phyloP scores from a whole-genome alignment of 257 asterid genomes.

The Capsicum rhomboideum region DNA sequence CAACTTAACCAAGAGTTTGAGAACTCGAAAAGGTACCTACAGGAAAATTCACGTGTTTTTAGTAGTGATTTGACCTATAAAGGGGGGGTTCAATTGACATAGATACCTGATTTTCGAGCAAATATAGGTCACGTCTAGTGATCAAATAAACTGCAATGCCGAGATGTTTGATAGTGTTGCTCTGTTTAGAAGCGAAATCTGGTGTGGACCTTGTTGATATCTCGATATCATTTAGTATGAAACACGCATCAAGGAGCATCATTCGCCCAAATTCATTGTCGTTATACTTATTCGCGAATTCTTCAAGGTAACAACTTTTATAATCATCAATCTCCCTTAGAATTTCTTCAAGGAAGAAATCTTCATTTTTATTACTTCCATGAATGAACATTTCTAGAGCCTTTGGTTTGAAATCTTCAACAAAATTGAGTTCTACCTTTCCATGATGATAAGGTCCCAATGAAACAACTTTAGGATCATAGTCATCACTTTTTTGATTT shows the following conservation, averaged over 20 bases:
- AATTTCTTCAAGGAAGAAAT: constrained; percentile 1
- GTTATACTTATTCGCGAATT: neutral
- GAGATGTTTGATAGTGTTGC: neutral
- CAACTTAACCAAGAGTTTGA: neutral
- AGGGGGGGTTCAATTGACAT: neutral
- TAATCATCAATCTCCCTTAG: neutral
- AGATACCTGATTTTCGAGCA: neutral
- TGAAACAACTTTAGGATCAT: constrained; percentile 16
- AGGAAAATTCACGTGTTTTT: neutral
- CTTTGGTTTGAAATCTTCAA: constrained; percentile 15
- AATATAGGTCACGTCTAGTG: neutral
- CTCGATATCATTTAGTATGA: neutral
- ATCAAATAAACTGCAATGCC: neutral
- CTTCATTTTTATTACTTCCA: neutral
- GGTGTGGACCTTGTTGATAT: neutral
- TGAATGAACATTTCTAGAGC: constrained; percentile 2
- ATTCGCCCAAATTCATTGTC: constrained; percentile 7
- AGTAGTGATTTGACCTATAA: neutral
- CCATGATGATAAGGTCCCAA: constrained; percentile 28
- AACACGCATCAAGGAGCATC: constrained; percentile 15
- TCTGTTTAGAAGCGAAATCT: neutral
- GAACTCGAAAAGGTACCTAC: neutral
- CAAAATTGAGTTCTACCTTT: constrained; percentile 6
- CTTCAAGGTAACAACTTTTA: constrained; percentile 11
- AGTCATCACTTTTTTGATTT: neutral